Base-by-base conservation (phyloP, 345 rosid species). In the Cochlearia excelsa region DNA sequence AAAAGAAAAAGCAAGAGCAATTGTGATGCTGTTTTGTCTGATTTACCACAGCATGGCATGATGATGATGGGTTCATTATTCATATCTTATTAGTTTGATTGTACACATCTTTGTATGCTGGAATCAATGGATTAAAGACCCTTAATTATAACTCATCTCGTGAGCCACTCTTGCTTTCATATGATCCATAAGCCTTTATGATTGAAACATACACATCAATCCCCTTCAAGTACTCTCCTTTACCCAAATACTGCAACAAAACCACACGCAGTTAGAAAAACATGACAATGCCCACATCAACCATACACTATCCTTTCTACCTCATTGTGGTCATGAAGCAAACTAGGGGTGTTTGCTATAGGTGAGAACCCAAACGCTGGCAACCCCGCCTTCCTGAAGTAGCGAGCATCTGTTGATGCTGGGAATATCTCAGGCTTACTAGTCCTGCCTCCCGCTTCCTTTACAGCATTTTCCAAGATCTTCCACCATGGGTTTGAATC, bases 291-390 rank as follows among this genome's bases (percentile, higher is more conserved):
- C 23, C 23, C 23, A 16, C 23, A 41, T 44, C 31, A 44, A 26
- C 61, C 51, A 34, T 49, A 60, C 23, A 16, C 23, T 16, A 16
- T 16, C 23, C 30, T 11, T 8, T 5, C 26, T 58, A 82, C 96
- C 99, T 93, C 99, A 54, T 93, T 85, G 67, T 93, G 99, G 75
- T 80, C 95, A 57, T 93, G 99, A 65, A 93, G 84, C 59, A 93
- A 81, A 55, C 81, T 31, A 44, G 97, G 99, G 16, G 97, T 93
- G 69, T 93, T 84, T 46, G 84, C 84, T 79, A 93, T 87, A 4
- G 95, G 99, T 52, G 97, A 89, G 73, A 93, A 89, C 29, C 97
- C 94, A 73, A 93, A 78, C 1, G 96, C 94, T 26, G 90, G 90
- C 47, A 93, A 31, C 55, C 97, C 97, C 42, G 16, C 70, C 16